phyloP scores from a whole-genome alignment of 495 filamentous ascomycete species.

The Pseudoneurospora amorphoporcata region DNA sequence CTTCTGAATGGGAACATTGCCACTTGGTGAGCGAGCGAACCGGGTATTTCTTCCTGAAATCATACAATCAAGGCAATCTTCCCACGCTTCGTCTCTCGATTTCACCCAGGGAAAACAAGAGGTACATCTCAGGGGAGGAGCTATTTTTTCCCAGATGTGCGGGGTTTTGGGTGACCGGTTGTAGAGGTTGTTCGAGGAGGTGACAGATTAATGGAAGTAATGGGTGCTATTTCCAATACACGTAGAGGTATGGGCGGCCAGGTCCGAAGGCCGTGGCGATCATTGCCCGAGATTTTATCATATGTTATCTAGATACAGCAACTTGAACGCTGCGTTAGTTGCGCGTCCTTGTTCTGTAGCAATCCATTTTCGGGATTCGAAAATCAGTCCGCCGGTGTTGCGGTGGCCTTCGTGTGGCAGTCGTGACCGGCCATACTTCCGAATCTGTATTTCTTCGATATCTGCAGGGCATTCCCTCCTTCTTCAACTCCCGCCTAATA shows the following conservation, averaged over 20 bases:
- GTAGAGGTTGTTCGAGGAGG: background rate
- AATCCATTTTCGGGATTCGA: background rate
- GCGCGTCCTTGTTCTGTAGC: background rate
- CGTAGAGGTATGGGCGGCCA: background rate
- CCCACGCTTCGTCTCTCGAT: background rate
- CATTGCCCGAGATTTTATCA: background rate
- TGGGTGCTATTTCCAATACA: background rate
- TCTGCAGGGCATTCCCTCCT: no score
- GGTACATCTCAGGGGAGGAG: background rate
- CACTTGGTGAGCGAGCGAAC: background rate
- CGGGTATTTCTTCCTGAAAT: background rate
- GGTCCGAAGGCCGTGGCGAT: background rate
- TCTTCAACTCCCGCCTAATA: no score
- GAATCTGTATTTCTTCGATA: no score
- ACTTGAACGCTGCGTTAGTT: background rate
- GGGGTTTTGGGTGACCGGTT: background rate
- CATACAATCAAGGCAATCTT: background rate
- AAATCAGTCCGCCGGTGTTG: background rate
- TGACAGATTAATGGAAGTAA: background rate
- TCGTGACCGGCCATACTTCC: no score
- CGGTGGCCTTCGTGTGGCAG: background rate
- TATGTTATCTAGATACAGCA: background rate
- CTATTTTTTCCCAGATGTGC: background rate
- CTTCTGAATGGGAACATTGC: background rate
- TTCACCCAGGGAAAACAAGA: background rate